Conservation (phyloP, 2,329 filamentous ascomycete species). For the Domatiomyces catenatus region DNA sequence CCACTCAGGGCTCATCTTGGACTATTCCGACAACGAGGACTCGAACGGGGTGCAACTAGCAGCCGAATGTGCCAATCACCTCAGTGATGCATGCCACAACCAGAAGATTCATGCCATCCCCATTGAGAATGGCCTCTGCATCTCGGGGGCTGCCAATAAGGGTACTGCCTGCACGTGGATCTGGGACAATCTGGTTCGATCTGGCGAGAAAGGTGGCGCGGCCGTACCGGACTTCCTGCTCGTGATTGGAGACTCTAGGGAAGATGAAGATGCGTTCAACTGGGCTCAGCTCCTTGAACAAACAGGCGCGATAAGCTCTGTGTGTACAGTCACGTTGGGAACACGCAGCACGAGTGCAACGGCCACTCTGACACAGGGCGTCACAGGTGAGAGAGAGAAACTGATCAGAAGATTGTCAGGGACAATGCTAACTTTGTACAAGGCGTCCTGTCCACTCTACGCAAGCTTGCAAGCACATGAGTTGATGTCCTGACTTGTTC, state of each 20-base stretch:
- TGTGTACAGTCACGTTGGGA: slow-evolving; percentile 74
- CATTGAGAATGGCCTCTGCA: slow-evolving; percentile 62
- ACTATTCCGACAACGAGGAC: slow-evolving; percentile 68
- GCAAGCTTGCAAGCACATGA: not conserved
- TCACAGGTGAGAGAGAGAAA: slow-evolving; percentile 51
- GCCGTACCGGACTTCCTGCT: slow-evolving; percentile 61
- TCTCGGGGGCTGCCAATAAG: slow-evolving; percentile 81
- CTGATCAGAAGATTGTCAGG: not conserved
- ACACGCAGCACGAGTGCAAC: slow-evolving; percentile 76
- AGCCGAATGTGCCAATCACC: slow-evolving; percentile 79
- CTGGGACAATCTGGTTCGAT: slow-evolving; percentile 43
- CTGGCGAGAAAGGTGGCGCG: slow-evolving; percentile 29
- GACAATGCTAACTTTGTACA: not conserved
- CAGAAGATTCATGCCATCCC: slow-evolving; percentile 74
- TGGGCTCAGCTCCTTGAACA: slow-evolving; percentile 72
- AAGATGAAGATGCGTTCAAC: slow-evolving; percentile 84
- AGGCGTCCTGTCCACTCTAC: not conserved
- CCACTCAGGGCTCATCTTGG: slow-evolving; percentile 82
- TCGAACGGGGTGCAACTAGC: slow-evolving; percentile 63
- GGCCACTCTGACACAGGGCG: slow-evolving; percentile 74
- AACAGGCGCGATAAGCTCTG: slow-evolving; percentile 45
- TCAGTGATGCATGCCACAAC: slow-evolving; percentile 80
- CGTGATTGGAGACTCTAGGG: slow-evolving; percentile 77
- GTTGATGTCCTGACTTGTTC: not conserved
- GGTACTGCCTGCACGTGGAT: slow-evolving; percentile 64